Base-by-base conservation (phyloP, 108 stramenopile species). In the Skeletonema menzelii region DNA sequence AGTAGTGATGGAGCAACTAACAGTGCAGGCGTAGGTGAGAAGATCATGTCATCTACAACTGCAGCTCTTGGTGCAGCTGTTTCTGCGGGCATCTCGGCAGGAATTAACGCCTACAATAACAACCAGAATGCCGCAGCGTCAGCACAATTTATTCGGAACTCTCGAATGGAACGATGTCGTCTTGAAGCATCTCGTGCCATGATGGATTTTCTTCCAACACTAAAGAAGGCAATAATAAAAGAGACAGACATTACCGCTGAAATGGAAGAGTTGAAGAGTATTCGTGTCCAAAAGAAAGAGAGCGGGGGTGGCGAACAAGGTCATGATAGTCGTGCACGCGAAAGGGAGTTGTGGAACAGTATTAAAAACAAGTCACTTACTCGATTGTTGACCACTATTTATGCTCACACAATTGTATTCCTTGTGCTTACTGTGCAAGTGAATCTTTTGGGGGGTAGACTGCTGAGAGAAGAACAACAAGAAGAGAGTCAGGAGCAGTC, bases 381-480 rank as follows among this genome's bases (percentile, higher is more conserved):
- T 6, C 74, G 82, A 38, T 63, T 86, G 15, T 19, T 86, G n/a
- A 60, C 75, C 17, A 86, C 85, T 7, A 72, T 46, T 26, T 86
- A 83, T 62, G 85, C 69, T 10, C 85, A 86, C 26, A 77, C 75
- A 7, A 63, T 73, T 20, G 63, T 83, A n/a, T 83, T 83, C 55
- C 59, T 83, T n/a, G 75, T 83, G 12, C 65, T 86, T 6, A 82
- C 82, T 15, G 78, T 80, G 3, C 85, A 83, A 67, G 72, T 83
- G 17, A 71, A 83, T 65, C 42, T 86, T 17, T 44, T 85, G 65
- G 82, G 84, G 12, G 82, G 82, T 30, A 37, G 72, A 57, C 40
- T 85, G 0, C 61, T 80, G 10, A 73, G 75, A 68, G 71, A 82
- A 26, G 81, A 78, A 17, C 24, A 32, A 15, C 70, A 19, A 14